A percentile compares a stretch with the other conserved stretches of the same genome.
phyloP scores from a whole-genome alignment of 805 yeast genomes.

The Suhomyces kilbournensis region DNA sequence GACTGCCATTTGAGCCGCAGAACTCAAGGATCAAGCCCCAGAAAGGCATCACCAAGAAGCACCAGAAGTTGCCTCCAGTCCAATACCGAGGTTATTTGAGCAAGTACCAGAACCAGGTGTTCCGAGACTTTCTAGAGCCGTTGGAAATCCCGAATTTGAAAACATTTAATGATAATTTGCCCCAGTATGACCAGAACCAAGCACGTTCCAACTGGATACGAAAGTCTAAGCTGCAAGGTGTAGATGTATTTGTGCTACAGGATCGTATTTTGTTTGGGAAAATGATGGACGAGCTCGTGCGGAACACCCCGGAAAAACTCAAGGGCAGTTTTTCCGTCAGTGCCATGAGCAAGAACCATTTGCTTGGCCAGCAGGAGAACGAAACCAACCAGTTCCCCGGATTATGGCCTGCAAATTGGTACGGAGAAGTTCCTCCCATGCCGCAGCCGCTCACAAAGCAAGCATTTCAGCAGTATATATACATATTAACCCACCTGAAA shows the following conservation, averaged over 20 bases:
- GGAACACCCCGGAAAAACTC: slow-evolving; percentile 29
- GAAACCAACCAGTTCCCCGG: slow-evolving; percentile 10
- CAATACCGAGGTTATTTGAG: neutral
- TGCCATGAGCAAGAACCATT: slow-evolving; percentile 11
- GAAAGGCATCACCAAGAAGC: neutral
- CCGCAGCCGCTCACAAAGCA: slow-evolving; percentile 25
- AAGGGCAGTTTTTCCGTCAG: slow-evolving; percentile 16
- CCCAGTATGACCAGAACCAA: slow-evolving; percentile 18
- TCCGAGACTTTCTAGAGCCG: slow-evolving; percentile 34
- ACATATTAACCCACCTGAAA: slow-evolving; percentile 33
- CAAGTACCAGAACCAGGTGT: slow-evolving; percentile 19
- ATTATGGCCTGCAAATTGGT: slow-evolving; percentile 20
- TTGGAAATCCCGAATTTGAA: slow-evolving; percentile 33
- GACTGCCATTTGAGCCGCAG: neutral
- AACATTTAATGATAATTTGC: slow-evolving; percentile 21
- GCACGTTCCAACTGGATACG: slow-evolving; percentile 29
- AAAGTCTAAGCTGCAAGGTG: slow-evolving; percentile 15
- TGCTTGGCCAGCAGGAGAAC: slow-evolving; percentile 20
- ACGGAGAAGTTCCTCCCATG: slow-evolving; percentile 32
- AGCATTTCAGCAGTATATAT: slow-evolving; percentile 34
- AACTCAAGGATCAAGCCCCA: neutral
- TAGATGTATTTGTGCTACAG: slow-evolving; percentile 23
- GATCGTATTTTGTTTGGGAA: slow-evolving; percentile 28
- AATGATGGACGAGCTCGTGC: slow-evolving; percentile 32
- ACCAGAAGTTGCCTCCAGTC: neutral